Conservation (phyloP, 441 rosid genomes). For the Gossypium gossypioides region DNA sequence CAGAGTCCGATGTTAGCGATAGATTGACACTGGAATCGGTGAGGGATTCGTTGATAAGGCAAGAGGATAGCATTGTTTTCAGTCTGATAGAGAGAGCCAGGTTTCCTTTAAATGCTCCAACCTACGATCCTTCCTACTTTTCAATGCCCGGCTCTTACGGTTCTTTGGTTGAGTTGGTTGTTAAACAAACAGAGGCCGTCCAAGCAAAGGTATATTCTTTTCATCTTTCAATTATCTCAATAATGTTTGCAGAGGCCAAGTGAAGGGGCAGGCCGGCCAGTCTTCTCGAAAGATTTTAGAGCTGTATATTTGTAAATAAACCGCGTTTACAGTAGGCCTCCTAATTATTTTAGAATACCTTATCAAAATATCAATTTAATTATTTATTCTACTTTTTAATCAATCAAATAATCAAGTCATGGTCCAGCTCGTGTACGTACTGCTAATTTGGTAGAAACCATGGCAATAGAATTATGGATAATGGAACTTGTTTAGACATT, state of each 20-base stretch:
- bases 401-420: too few relatives aligned
- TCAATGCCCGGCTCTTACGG: conserved; percentile 36
- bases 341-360: too few relatives aligned
- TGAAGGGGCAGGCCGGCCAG: too few relatives aligned
- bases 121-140: conserved; percentile 26
- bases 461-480: neutral
- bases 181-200: conserved; percentile 46
- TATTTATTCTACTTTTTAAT: too few relatives aligned
- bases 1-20: conserved; percentile 15
- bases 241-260: too few relatives aligned
- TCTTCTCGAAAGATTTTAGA: too few relatives aligned
- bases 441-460: neutral
- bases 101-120: conserved; percentile 40
- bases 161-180: conserved; percentile 42
- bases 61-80: conserved; percentile 72
- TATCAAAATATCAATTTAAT: too few relatives aligned
- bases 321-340: too few relatives aligned
- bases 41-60: conserved; percentile 57
- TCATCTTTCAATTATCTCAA: neutral
- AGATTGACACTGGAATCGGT: conserved; percentile 40
- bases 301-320: too few relatives aligned
- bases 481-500: neutral
- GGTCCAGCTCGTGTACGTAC: too few relatives aligned
- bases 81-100: conserved; percentile 63
- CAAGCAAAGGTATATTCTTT: conserved; percentile 46